Evolutionary conservation across 179 eudicot genomes (phyloP), one percentile per base, ranked within the genome.

Genomic region (Carnegiea gigantea): DNA sequence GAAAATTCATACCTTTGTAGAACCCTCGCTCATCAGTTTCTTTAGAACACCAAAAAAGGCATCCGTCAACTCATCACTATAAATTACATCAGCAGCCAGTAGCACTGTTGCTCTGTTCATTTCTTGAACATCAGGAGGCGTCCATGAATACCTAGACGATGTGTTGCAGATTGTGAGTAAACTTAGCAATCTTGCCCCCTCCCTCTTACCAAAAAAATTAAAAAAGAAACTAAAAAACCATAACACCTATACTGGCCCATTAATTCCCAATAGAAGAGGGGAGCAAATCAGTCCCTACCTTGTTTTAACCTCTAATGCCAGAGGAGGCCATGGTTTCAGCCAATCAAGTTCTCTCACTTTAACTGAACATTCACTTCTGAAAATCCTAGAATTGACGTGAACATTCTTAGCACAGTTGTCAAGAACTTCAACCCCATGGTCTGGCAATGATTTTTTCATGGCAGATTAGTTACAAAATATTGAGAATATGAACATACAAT

Each of bases 61-160:
- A 88, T 92, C 93, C 3, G 98, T 96, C 54, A 96, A 85, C 68
- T 91, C 97, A 77, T 96, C 96, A 72, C 92, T 92, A 72, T 96
- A 94, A 53, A 96, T 94, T 28, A 96, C 97, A 88, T 96, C 99
- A 82, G 99, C 99, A 89, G 99, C 99, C 65, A 96, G 80, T 81
- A 96, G 88, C 83, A 96, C 83, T 30, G 96, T 78, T 80, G 98
- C 95, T 81, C 85, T 86, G 64, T 87, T 78, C 68, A 86, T 83
- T 78, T 92, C 91, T 84, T 91, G 93, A 79, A 92, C 81, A 82
- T 96, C 99, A 68, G 88, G 80, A 70, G 86, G 72, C 76, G 85
- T 88, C 98, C 97, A 96, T 26, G 83, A 80, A 86, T 90, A 89
- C 82, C 99, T 96, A 84, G 57, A 81, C 23, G 78, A 79, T 15